A percentile compares a stretch with the other conserved stretches of the same genome.
Conservation (phyloP, 257 asterid species). For the Fraxinus excelsior region DNA sequence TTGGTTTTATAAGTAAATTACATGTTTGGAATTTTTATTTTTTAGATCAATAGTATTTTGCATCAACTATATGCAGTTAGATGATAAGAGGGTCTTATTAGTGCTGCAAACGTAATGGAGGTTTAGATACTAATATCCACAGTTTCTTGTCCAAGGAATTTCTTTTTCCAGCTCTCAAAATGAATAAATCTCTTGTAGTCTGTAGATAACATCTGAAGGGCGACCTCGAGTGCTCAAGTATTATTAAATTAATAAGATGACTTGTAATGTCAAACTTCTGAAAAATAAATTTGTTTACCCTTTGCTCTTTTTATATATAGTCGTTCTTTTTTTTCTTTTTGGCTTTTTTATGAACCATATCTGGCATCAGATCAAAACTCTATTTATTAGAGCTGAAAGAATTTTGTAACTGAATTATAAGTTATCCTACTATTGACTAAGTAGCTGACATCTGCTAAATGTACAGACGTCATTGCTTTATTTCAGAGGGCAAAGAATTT, state of each 20-base stretch:
- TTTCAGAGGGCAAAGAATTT: conserved; percentile 94
- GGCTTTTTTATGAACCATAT: no score
- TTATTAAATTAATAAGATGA: no score
- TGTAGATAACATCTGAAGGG: not conserved
- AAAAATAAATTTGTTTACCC: not conserved
- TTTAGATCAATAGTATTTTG: no score
- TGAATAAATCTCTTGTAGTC: not conserved
- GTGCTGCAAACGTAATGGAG: not conserved
- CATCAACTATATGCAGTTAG: not conserved
- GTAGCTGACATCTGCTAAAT: conserved; percentile 31
- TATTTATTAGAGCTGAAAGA: not conserved
- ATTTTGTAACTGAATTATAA: conserved; percentile 6
- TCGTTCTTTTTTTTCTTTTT: not conserved
- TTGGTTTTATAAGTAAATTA: not conserved
- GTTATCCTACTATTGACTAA: conserved; percentile 25
- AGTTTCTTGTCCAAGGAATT: not conserved
- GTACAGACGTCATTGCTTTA: conserved; percentile 81
- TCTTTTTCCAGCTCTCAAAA: not conserved
- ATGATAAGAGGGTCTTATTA: not conserved
- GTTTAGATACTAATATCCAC: not conserved
- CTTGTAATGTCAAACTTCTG: not conserved
- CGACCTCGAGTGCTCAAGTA: not conserved
- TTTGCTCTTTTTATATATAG: not conserved
- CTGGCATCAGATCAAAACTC: not conserved
- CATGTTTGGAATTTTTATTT: no score